Percentiles rank a stretch among this genome's conserved stretches.
Evolutionary conservation across 805 yeast species (phyloP).

Genomic region (Candida maris): DNA sequence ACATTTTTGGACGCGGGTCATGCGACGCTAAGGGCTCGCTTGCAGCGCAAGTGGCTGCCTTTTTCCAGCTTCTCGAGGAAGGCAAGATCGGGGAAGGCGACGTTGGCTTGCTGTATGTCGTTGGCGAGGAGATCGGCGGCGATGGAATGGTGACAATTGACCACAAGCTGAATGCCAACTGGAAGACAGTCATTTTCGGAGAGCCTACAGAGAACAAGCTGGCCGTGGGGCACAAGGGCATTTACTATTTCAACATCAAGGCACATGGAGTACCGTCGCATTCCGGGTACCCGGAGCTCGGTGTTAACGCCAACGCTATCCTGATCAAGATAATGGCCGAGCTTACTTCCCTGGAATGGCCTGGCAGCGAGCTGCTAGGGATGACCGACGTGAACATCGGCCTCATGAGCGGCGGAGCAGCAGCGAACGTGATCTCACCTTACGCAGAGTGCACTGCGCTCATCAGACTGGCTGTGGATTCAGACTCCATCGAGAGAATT

Average conservation of each 20-base stretch:
- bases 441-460: conserved; percentile 45
- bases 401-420: conserved; percentile 55
- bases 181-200: conserved; percentile 66
- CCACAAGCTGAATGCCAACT: conserved; percentile 37
- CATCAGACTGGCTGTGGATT: conserved; percentile 52
- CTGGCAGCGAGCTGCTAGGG: conserved; percentile 52
- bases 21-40: conserved; percentile 72
- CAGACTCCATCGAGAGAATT: conserved; percentile 34
- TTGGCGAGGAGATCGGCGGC: conserved; percentile 71
- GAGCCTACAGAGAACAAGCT: conserved; percentile 71
- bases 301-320: conserved; percentile 58
- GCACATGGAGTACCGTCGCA: conserved; percentile 61
- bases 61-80: conserved; percentile 40
- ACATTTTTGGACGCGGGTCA: conserved; percentile 63
- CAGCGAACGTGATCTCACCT: conserved; percentile 64
- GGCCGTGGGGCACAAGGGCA: conserved; percentile 70
- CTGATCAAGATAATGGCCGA: conserved; percentile 48
- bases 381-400: conserved; percentile 63
- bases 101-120: conserved; percentile 55
- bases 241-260: conserved; percentile 37
- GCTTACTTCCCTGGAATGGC: conserved; percentile 42
- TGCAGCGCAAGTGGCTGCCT: conserved; percentile 57
- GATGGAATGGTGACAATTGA: conserved; percentile 54
- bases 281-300: conserved; percentile 68
- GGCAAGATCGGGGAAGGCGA: conserved; percentile 49